A percentile compares a stretch with the other conserved stretches of the same genome.
These are phyloP conservation scores for Rhizopus sp. DNA, from an alignment of 371 early-diverging fungal genomes.

Conservation along the genomic window DNA sequence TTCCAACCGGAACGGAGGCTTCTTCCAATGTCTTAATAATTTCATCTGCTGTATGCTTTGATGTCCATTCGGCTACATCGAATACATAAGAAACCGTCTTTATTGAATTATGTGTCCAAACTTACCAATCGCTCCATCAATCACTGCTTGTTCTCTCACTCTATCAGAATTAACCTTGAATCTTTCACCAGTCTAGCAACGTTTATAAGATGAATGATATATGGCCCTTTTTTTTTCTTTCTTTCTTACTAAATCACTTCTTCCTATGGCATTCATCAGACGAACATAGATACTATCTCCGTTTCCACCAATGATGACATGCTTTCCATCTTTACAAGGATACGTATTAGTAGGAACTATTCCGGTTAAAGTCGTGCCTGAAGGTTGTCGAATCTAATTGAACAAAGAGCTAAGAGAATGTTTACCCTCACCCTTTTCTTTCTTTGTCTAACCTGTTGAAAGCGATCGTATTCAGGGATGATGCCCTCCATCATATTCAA, in stretches of 20 bases:
- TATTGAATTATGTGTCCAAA: background rate
- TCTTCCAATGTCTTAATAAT: constrained; percentile 42
- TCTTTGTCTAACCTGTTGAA: constrained; percentile 32
- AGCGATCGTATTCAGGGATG: constrained; percentile 57
- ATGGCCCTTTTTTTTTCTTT: background rate
- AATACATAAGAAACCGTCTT: background rate
- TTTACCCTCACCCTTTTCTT: background rate
- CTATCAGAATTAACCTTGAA: constrained; percentile 52
- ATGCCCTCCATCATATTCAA: constrained; percentile 62
- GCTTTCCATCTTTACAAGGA: constrained; percentile 52
- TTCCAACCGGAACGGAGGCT: constrained; percentile 56
- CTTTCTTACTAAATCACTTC: constrained; percentile 48
- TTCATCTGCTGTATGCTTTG: constrained; percentile 39
- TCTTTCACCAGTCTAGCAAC: constrained; percentile 35
- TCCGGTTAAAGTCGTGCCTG: constrained; percentile 59
- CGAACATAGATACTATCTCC: constrained; percentile 60
- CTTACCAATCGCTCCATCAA: constrained; percentile 55
- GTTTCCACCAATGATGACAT: constrained; percentile 63
- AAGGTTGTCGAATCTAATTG: constrained; percentile 50
- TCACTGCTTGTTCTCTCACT: constrained; percentile 41
- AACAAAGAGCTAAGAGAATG: background rate
- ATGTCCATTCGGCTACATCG: constrained; percentile 45
- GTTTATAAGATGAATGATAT: background rate
- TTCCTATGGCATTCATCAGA: constrained; percentile 51
- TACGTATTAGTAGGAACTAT: constrained; percentile 62